Evolutionary conservation across 306 rosid genomes (phyloP), one percentile per base, ranked within the genome.

Genomic region (Fragaria ananassa): DNA sequence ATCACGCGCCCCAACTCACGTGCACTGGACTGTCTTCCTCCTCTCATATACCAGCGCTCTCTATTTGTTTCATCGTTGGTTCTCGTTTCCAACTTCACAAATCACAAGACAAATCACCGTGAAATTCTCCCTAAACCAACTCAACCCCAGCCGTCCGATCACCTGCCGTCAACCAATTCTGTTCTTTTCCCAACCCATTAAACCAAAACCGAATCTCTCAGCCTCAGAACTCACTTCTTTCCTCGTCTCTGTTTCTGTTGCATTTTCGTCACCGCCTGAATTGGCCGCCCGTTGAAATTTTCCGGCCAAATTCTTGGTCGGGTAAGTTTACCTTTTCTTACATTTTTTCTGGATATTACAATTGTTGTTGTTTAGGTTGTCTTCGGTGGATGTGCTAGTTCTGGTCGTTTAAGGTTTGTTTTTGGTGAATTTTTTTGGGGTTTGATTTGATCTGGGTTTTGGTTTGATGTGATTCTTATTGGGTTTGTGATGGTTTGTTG

Each of bases 291-390:
- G 67, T 35, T 8, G 41, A 41, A 47, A 46, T 51, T 79, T 35
- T 73, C 70, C 46, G 78, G 76, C 72, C 79, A 72, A 62, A 1
- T 81, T 80, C 74, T 82, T 50, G 78, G 57, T 75, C 27, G 82
- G 68, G 91, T 91, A 62, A 87, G 91, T 83, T 31, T 0, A 23
- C 10, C 10, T 39, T 49, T 27, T 41, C 78, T 49, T 37, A 51
- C 45, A n/a, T 51, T 65, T 39, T 18, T 61, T 7, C 11, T 21
- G 6, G 8, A 63, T 44, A 8, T 2, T 29, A 61, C 19, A 5
- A 0, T 61, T 61, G 67, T 14, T 61, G 65, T 69, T 5, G 23
- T 46, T 69, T 19, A 9, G 68, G 4, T 76, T 51, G 25, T 15
- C 1, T 68, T 68, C 6, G 58, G 54, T 64, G 51, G 65, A 21